These are phyloP conservation scores for Begonia masoniana DNA, from an alignment of 306 rosid genomes.

Conservation along the genomic window DNA sequence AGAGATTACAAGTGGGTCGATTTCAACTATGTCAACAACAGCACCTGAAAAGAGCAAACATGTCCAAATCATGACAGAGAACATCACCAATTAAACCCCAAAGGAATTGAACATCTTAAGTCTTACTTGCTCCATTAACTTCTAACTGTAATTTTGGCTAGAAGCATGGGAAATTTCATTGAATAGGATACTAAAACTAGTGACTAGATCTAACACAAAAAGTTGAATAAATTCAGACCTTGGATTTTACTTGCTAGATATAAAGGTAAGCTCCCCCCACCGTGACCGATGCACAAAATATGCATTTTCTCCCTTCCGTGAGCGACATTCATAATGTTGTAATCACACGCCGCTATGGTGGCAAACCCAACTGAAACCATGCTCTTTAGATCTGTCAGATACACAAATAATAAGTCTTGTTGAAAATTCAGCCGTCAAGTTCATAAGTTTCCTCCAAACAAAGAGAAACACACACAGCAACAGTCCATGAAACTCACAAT, in stretches of 20 bases:
- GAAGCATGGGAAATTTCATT: too few species aligned
- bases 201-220: too few species aligned
- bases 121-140: too few species aligned
- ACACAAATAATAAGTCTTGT: not conserved
- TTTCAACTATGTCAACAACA: conserved; percentile 56
- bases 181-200: too few species aligned
- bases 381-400: conserved; percentile 72
- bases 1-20: conserved; percentile 80
- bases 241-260: conserved; percentile 73
- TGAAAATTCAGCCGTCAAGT: too few species aligned
- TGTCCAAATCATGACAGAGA: not conserved
- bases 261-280: conserved; percentile 90
- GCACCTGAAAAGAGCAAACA: conserved; percentile 49
- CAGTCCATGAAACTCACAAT: too few species aligned
- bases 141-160: too few species aligned
- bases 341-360: conserved; percentile 56
- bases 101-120: too few species aligned
- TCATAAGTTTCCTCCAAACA: too few species aligned
- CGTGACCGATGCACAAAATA: conserved; percentile 85
- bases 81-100: too few species aligned
- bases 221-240: conserved; percentile 29
- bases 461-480: too few species aligned
- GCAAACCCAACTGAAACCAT: conserved; percentile 77
- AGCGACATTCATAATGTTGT: conserved; percentile 35
- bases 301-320: conserved; percentile 50